These are phyloP conservation scores for Hygrocybe coccinea DNA, from an alignment of 768 basidiomycete genomes.

Conservation along the genomic window DNA sequence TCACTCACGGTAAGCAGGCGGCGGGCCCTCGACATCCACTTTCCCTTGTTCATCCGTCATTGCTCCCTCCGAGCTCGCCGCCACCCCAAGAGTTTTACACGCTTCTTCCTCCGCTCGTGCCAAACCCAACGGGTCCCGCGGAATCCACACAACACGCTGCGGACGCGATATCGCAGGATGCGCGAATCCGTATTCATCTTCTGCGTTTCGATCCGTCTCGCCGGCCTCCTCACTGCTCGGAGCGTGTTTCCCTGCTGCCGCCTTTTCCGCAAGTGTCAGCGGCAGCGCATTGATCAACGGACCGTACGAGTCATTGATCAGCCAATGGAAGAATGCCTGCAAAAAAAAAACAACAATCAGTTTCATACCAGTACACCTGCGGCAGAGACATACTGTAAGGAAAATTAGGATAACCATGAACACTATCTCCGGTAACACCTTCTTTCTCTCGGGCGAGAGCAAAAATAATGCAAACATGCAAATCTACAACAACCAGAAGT, in stretches of 20 bases:
- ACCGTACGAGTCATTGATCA: slow-evolving; percentile 74
- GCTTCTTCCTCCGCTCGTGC: slow-evolving; percentile 56
- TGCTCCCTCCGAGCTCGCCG: slow-evolving; percentile 45
- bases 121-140: slow-evolving; percentile 64
- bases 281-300: slow-evolving; percentile 76
- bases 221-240: neutral
- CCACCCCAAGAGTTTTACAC: slow-evolving; percentile 49
- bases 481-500: slow-evolving; percentile 31
- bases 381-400: slow-evolving; percentile 58
- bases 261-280: slow-evolving; percentile 69
- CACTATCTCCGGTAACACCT: slow-evolving; percentile 68
- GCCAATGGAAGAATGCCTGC: slow-evolving; percentile 55
- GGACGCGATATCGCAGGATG: slow-evolving; percentile 77
- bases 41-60: slow-evolving; percentile 59
- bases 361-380: neutral
- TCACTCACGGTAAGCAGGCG: slow-evolving; percentile 29
- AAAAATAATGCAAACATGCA: slow-evolving; percentile 89
- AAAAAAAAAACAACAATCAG: neutral
- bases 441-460: slow-evolving; percentile 56
- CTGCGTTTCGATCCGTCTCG: slow-evolving; percentile 6
- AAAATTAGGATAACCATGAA: slow-evolving; percentile 83
- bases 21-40: slow-evolving; percentile 46
- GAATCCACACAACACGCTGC: slow-evolving; percentile 82
- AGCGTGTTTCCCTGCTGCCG: slow-evolving; percentile 31
- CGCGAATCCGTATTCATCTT: slow-evolving; percentile 66